Base-by-base conservation (phyloP, 2,329 filamentous ascomycete species). In the Fusarium coffeatum region DNA sequence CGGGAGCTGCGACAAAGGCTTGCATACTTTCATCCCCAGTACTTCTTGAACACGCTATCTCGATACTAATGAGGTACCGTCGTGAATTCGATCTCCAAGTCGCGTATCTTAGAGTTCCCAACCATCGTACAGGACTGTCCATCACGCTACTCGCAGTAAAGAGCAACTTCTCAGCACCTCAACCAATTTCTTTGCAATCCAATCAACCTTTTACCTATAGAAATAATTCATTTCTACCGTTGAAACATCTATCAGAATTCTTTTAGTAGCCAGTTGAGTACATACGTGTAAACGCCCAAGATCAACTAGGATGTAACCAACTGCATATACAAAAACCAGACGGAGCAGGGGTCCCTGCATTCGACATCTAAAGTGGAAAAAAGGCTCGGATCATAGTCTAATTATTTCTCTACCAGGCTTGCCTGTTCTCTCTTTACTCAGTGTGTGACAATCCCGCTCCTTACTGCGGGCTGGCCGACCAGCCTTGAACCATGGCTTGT, bases 221-320 rank as follows among this genome's bases (percentile, higher is more conserved):
- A 22, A 3, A 11, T 18, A 41, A 1, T 15, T 9, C 3, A 18
- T 1, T 3, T 20, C 25, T 5, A 30, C 15, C 3, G 5, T 2
- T 20, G 22, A 10, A 4, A 58, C 5, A 22, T 28, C 63, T 13
- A 43, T 3, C 63, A 47, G 1, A 55, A 48, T 32, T 13, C 18
- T 18, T 2, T 10, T 15, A 12, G 23, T 9, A 22, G 53, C 27
- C 28, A 28, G 8, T 18, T 8, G 16, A 9, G 20, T 59, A 59
- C 40, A 18, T 41, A 12, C 27, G 13, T 41, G 12, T 30, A 22
- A 46, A 28, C n/a, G 18, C 34, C 12, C 22, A 27, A 12, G 15
- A 9, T n/a, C 20, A 16, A 37, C 42, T 25, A 50, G 47, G n/a
- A 37, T 50, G 25, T 43, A 42, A 45, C 62, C 64, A 66, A 54